Evolutionary conservation across 208 protist genomes (phyloP), one percentile per base, ranked within the genome.

Genomic region (Borovskyia barvae): DNA sequence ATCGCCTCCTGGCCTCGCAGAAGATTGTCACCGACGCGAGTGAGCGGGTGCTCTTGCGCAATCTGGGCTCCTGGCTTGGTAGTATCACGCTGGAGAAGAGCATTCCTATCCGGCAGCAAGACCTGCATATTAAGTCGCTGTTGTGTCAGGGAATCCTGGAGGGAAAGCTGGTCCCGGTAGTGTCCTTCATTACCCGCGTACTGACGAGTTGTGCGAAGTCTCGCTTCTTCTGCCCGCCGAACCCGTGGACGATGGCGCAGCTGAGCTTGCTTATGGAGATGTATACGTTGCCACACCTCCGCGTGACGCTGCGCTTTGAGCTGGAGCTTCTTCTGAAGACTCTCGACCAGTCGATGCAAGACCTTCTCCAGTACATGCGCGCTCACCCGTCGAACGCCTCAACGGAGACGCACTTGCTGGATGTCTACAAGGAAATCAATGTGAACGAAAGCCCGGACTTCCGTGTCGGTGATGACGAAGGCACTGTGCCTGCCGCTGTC

Each of bases 251-350:
- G 15, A 98, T 98, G 93, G 92, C 87, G 29, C 84, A 98, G 39
- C 53, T 99, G 33, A 77, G 72, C 46, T 60, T 98, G 20, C 58
- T 98, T 33, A 82, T 87, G 32, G 98, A 99, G 73, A 85, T 99
- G 59, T 98, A 99, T 75, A 72, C 87, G 25, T 67, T 99, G 5
- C 83, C 79, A 12, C 84, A 98, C 54, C 80, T 99, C 9, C 97
- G 97, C 48, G 73, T 99, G 19, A 99, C 98, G 41, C 75, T 99
- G 20, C 97, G 98, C 58, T 99, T 99, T 74, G 98, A 99, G 80
- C 79, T 97, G 20, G 90, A 97, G 60, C 64, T 97, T 45, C 73
- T 97, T 29, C 93, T 87, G 60, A 89, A 92, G 51, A 75, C 75
- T 26, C 72, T 97, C 32, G 66, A 89, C 24, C 62, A 95, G 65